Base-by-base conservation (phyloP, 2,329 filamentous ascomycete species). In the Byssothecium circinans region DNA sequence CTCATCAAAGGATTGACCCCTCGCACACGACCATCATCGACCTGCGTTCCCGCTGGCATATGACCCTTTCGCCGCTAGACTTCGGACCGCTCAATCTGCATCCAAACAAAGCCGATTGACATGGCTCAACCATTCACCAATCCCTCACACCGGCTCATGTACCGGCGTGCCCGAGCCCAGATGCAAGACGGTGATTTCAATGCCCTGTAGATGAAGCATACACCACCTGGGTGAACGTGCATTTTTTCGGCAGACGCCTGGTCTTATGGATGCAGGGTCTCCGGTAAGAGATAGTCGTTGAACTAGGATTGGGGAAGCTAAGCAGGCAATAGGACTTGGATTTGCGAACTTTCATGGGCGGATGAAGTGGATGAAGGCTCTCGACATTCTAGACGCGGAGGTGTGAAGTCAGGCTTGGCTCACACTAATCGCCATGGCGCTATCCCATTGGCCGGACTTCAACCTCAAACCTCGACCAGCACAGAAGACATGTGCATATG, bases 231-330 rank as follows among this genome's bases (percentile, higher is more conserved):
- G 40, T 39, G 19, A 38, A 29, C 20, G 18, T 30, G 36, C 40
- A 39, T n/a, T n/a, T n/a, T n/a, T n/a, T n/a, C n/a, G n/a, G n/a
- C n/a, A n/a, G n/a, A n/a, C n/a, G n/a, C n/a, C n/a, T n/a, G n/a
- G n/a, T n/a, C n/a, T n/a, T 47, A 18, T 22, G 27, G 30, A 54
- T 50, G 53, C 55, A 59, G 53, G 53, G 54, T 52, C 49, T 29
- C 39, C 43, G 41, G 20, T 12, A 39, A 41, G 41, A 47, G 47
- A 44, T 52, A 42, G 20, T 29, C 17, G 43, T 11, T 44, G 33
- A 27, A 30, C 30, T 49, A 41, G 47, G 8, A 14, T 12, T 23
- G 10, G 32, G 22, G 27, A 41, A 46, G 46, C 51, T 30, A 47
- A 57, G 37, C 23, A 34, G 36, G 38, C 30, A 44, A 45, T 47